Evolutionary conservation across 352 stramenopile genomes (phyloP).

Genomic region (Pythium volutum): DNA sequence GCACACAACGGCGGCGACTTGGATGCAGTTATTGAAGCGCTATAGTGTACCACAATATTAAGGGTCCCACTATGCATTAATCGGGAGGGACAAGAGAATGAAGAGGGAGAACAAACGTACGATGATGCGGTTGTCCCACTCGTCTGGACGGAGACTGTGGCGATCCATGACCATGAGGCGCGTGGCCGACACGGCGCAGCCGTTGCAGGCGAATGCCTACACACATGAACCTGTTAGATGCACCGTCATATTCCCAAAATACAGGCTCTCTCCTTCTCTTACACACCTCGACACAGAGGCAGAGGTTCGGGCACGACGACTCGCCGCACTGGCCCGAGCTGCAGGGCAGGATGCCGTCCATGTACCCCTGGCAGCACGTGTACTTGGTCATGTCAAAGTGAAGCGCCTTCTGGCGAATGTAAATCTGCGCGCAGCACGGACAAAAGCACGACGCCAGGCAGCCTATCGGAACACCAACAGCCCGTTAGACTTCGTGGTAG

Average conservation of each 20-base stretch:
- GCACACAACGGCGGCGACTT: constrained; percentile 71
- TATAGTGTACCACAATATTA: constrained; percentile 13
- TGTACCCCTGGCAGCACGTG: constrained; percentile 92
- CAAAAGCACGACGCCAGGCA: constrained; percentile 77
- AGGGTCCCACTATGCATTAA: too few relatives aligned
- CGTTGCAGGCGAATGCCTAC: constrained; percentile 82
- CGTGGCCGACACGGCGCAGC: constrained; percentile 88
- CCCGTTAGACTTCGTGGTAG: not conserved
- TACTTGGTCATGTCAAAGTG: constrained; percentile 93
- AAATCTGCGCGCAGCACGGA: constrained; percentile 86
- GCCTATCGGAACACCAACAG: constrained; percentile 26
- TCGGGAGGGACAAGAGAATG: too few relatives aligned
- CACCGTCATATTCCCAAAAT: not conserved
- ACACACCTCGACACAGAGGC: constrained; percentile 87
- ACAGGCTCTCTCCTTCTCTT: not conserved
- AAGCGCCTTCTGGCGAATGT: constrained; percentile 89
- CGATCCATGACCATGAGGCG: constrained; percentile 90
- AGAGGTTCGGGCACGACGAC: constrained; percentile 80
- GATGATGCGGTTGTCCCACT: constrained; percentile 94
- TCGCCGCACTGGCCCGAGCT: constrained; percentile 86
- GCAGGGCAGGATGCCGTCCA: constrained; percentile 88
- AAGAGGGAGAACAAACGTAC: not conserved
- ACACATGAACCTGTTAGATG: not conserved
- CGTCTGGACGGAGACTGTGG: constrained; percentile 87
- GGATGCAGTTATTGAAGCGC: constrained; percentile 93